These are phyloP conservation scores for Scutellaria baicalensis DNA, from an alignment of 257 asterid species.

Conservation along the genomic window DNA sequence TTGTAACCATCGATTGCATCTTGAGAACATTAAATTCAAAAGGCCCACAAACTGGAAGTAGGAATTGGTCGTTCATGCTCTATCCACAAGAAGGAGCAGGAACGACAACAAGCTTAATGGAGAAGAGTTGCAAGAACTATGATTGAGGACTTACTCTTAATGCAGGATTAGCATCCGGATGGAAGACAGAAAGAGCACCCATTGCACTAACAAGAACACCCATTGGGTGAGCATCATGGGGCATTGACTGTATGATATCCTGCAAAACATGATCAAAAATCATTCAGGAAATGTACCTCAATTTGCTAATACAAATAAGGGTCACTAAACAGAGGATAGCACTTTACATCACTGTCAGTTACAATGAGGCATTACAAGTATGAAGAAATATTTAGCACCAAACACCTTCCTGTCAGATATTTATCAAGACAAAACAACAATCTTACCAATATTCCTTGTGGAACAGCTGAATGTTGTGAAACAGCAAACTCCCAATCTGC, in stretches of 20 bases:
- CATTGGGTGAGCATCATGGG: conserved; percentile 99
- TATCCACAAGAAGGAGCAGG: background rate
- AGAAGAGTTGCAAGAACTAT: background rate
- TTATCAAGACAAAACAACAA: background rate
- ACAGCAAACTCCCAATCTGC: conserved; percentile 95
- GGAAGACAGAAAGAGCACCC: conserved; percentile 94
- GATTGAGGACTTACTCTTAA: conserved; percentile 54
- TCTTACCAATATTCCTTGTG: conserved; percentile 43
- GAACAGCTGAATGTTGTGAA: conserved; percentile 70
- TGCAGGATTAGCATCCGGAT: conserved; percentile 99
- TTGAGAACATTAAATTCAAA: background rate
- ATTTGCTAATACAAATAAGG: background rate
- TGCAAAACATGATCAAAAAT: conserved; percentile 36
- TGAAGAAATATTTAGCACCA: background rate
- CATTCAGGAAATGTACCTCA: conserved; percentile 20
- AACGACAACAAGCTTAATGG: background rate
- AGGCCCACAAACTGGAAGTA: background rate
- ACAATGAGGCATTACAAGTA: background rate
- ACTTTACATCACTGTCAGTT: background rate
- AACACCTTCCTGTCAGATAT: background rate
- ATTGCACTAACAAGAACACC: conserved; percentile 97
- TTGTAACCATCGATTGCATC: background rate
- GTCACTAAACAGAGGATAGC: background rate
- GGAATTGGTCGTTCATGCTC: background rate
- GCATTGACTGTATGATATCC: conserved; percentile 98